phyloP scores from a whole-genome alignment of 169 alveolate species.

The Eimeria nieschulzi region DNA sequence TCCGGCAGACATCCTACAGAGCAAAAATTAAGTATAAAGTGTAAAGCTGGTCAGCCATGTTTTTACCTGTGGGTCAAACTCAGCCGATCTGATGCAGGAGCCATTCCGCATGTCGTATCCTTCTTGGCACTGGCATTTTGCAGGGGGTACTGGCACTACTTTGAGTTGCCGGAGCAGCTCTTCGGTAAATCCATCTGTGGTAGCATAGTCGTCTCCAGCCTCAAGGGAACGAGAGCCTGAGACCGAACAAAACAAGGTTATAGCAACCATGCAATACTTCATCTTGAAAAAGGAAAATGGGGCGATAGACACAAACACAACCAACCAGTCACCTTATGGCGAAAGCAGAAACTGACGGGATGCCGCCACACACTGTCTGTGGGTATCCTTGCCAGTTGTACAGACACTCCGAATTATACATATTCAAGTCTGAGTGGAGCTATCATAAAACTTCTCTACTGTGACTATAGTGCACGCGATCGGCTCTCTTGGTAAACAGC shows the following conservation, averaged over 20 bases:
- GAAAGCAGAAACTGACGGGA: slow-evolving; percentile 19
- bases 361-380: slow-evolving; percentile 9
- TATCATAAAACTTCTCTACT: background rate
- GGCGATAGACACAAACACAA: slow-evolving; percentile 34
- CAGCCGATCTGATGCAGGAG: slow-evolving; percentile 19
- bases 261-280: slow-evolving; percentile 33
- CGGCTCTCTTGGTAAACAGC: too few species aligned
- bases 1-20: slow-evolving; percentile 31
- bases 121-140: slow-evolving; percentile 41
- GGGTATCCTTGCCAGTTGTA: slow-evolving; percentile 38
- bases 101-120: slow-evolving; percentile 48
- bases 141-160: slow-evolving; percentile 27
- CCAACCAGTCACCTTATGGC: slow-evolving; percentile 12
- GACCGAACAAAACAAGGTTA: slow-evolving; percentile 58
- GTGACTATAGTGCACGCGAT: background rate
- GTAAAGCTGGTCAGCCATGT: too few species aligned
- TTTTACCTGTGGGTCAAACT: background rate
- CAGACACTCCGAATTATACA: slow-evolving; percentile 23
- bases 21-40: background rate
- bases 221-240: slow-evolving; percentile 55
- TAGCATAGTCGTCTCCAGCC: slow-evolving; percentile 37
- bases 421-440: background rate
- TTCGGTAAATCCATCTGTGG: slow-evolving; percentile 13
- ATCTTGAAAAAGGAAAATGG: slow-evolving; percentile 19
- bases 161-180: slow-evolving; percentile 29